Percentiles rank a stretch among this genome's conserved stretches.
These are phyloP conservation scores for Conoideocrella luteorostrata DNA, from an alignment of 2,329 filamentous ascomycete species.

Conservation along the genomic window DNA sequence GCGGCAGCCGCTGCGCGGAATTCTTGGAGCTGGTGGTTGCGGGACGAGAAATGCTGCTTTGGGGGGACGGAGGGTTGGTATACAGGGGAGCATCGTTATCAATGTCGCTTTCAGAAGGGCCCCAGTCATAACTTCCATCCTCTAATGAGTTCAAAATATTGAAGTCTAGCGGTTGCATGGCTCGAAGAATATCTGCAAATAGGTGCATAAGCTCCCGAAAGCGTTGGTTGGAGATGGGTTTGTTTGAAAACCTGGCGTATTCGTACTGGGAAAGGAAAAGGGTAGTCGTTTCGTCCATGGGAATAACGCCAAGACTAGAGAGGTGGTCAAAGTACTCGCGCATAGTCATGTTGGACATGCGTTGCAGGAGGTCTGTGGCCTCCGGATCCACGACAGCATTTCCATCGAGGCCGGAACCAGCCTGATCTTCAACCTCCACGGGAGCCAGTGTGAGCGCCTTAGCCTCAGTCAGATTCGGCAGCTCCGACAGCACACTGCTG, in stretches of 20 bases:
- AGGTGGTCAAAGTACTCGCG: constrained; percentile 74
- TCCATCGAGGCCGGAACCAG: background rate
- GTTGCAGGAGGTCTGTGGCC: constrained; percentile 64
- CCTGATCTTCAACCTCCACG: constrained; percentile 23
- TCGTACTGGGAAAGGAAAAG: constrained; percentile 77
- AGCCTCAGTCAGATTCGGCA: constrained; percentile 86
- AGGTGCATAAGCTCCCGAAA: constrained; percentile 78
- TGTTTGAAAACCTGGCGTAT: constrained; percentile 71
- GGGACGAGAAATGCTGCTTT: constrained; percentile 22
- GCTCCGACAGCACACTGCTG: constrained; percentile 69
- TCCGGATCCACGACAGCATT: constrained; percentile 52
- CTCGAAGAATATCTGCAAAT: constrained; percentile 73
- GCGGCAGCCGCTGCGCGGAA: constrained; percentile 20
- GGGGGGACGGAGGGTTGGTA: constrained; percentile 35
- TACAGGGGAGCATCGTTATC: constrained; percentile 40
- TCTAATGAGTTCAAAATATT: constrained; percentile 36
- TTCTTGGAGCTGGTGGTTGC: constrained; percentile 24
- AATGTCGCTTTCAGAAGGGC: constrained; percentile 33
- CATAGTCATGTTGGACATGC: constrained; percentile 64
- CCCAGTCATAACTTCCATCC: constrained; percentile 16
- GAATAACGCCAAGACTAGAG: constrained; percentile 57
- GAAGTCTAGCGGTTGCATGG: constrained; percentile 61
- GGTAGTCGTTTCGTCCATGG: constrained; percentile 34
- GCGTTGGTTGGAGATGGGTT: constrained; percentile 58
- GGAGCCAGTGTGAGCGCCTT: constrained; percentile 84